Conservation (phyloP, 805 yeast species). For the Lachancea meyersii region DNA sequence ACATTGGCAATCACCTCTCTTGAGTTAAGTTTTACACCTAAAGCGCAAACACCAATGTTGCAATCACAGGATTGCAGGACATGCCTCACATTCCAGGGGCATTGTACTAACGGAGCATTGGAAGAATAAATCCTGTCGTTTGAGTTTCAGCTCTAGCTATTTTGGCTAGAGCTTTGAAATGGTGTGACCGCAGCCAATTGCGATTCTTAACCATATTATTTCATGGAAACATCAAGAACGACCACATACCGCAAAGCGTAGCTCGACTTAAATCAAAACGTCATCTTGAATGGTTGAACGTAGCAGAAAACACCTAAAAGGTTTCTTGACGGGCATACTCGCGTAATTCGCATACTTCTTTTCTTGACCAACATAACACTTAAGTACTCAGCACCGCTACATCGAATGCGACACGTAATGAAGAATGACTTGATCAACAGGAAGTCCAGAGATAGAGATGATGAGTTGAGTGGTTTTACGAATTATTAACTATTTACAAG, state of each 20-base stretch:
- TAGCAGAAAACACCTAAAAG: no score
- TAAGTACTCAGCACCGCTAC: not conserved
- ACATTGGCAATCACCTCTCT: not conserved
- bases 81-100: slow-evolving; percentile 29
- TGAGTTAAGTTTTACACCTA: not conserved
- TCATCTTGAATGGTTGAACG: no score
- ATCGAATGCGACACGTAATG: no score
- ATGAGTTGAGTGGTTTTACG: no score
- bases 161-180: not conserved
- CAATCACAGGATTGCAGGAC: slow-evolving; percentile 52
- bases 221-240: not conserved
- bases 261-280: no score
- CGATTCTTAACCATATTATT: not conserved
- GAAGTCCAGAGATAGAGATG: no score
- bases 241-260: not conserved
- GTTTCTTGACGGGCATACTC: no score
- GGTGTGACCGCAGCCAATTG: not conserved
- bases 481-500: no score
- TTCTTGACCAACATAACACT: not conserved
- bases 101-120: slow-evolving; percentile 58
- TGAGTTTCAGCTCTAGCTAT: not conserved
- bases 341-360: no score
- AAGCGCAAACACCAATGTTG: slow-evolving; percentile 40
- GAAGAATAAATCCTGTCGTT: slow-evolving; percentile 30
- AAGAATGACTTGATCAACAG: not conserved